Evolutionary conservation across 2,329 filamentous ascomycete genomes (phyloP), one percentile per base, ranked within the genome.

Genomic region (Helotiales sp.): DNA sequence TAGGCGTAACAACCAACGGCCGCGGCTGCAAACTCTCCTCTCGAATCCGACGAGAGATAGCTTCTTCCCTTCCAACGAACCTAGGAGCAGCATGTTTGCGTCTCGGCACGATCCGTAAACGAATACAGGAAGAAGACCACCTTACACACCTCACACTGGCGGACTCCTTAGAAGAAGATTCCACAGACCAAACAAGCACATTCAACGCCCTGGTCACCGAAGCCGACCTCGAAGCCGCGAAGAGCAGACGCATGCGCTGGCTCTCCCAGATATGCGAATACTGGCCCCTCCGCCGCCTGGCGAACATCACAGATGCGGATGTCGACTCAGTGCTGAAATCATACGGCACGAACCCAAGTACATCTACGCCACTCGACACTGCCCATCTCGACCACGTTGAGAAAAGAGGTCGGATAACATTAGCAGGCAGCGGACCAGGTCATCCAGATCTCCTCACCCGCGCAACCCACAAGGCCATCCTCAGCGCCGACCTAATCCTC

Each of bases 231-330:
- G 90, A 91, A 67, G 90, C 90, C 2, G 87, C 89, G 17, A 93
- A 93, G 77, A 93, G 87, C 24, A 85, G 95, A 67, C 87, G 96
- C 61, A 94, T 97, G 84, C 87, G 96, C 66, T 99, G 96, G 96
- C 84, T 99, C 1, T 88, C 91, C 22, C 96, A 99, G 78, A 93
- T 99, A 61, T 99, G 96, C 84, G 96, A 99, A 82, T 99, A 99
- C 80, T 99, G 96, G 96, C 94, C 96, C 1, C 84, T 99, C 28
- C 89, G 89, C 70, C 88, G 92, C 20, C 86, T 99, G 1, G 93
- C 93, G 7, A 84, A 86, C 47, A 90, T 98, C 70, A 90, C 87
- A 3, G 93, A 97, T 74, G 85, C 86, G 8, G 94, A 98, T 72
- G 89, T 97, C 6, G 88, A 92, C 17, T 79, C 81, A 13, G 87